A percentile compares a stretch with the other conserved stretches of the same genome.
Evolutionary conservation across 2,329 filamentous ascomycete genomes (phyloP).

Genomic region (Aspergillus sp.): DNA sequence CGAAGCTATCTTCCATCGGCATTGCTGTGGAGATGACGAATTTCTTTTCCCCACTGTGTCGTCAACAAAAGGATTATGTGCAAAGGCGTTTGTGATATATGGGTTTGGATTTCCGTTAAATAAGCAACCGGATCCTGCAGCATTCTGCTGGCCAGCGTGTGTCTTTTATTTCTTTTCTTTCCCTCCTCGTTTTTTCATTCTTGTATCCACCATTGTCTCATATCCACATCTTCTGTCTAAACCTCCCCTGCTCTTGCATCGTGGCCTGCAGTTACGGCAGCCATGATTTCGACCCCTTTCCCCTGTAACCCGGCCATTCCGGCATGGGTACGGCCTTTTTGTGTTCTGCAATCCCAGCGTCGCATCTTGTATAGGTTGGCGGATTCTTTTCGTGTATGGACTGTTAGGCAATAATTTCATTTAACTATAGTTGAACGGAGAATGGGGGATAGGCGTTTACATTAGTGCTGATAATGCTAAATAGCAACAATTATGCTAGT

Average conservation of each 20-base stretch:
- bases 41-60: conserved; percentile 4
- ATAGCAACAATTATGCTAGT: not conserved
- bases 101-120: conserved; percentile 12
- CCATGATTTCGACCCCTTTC: not conserved
- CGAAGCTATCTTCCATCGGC: too few species aligned
- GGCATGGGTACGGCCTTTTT: not conserved
- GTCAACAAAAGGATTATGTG: conserved; percentile 13
- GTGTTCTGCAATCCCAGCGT: not conserved
- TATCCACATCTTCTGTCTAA: not conserved
- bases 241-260: not conserved
- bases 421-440: conserved; percentile 9
- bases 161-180: not conserved
- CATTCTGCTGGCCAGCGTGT: conserved; percentile 3
- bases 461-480: not conserved
- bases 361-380: conserved; percentile 21
- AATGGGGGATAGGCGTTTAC: not conserved
- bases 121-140: conserved; percentile 9
- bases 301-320: not conserved
- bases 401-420: conserved; percentile 15
- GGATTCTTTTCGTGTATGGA: conserved; percentile 22
- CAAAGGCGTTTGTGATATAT: conserved; percentile 19
- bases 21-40: not conserved
- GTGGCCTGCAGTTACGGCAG: not conserved
- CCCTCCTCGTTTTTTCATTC: not conserved
- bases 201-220: not conserved